Evolutionary conservation across 768 basidiomycete species (phyloP).

Genomic region (Asterophora lycoperdoides): DNA sequence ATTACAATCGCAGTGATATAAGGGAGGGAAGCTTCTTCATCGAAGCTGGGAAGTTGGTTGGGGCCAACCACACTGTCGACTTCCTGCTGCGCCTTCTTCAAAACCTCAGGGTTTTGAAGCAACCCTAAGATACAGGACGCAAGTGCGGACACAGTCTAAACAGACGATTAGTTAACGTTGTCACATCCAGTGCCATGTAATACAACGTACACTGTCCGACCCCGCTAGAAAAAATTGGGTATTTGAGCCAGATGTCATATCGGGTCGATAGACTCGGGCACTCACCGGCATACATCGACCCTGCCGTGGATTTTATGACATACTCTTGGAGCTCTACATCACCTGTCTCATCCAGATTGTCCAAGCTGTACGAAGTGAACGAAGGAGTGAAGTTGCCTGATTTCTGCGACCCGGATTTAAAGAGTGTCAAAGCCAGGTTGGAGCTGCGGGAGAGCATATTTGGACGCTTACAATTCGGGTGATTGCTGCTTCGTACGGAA

Average conservation of each 20-base stretch:
- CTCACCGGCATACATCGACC: conserved; percentile 24
- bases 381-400: conserved; percentile 19
- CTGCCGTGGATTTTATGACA: conserved; percentile 21
- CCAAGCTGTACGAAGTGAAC: conserved; percentile 17
- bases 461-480: conserved; percentile 15
- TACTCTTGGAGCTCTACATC: conserved; percentile 17
- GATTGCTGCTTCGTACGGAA: conserved; percentile 20
- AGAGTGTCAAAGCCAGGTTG: neutral
- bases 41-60: conserved; percentile 27
- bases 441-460: neutral
- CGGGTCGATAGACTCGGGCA: neutral
- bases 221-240: conserved; percentile 16
- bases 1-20: conserved; percentile 30
- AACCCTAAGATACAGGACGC: conserved; percentile 26
- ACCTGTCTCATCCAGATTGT: conserved; percentile 12
- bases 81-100: conserved; percentile 27
- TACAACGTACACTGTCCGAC: conserved; percentile 24
- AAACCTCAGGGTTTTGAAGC: conserved; percentile 23
- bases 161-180: too few species aligned
- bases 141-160: conserved; percentile 23
- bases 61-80: conserved; percentile 27
- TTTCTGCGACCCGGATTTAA: conserved; percentile 7
- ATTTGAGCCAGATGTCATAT: neutral
- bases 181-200: too few species aligned
- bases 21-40: conserved; percentile 24